These are phyloP conservation scores for Fomitopsis schrenkii DNA, from an alignment of 1,284 basidiomycete species.

Conservation along the genomic window DNA sequence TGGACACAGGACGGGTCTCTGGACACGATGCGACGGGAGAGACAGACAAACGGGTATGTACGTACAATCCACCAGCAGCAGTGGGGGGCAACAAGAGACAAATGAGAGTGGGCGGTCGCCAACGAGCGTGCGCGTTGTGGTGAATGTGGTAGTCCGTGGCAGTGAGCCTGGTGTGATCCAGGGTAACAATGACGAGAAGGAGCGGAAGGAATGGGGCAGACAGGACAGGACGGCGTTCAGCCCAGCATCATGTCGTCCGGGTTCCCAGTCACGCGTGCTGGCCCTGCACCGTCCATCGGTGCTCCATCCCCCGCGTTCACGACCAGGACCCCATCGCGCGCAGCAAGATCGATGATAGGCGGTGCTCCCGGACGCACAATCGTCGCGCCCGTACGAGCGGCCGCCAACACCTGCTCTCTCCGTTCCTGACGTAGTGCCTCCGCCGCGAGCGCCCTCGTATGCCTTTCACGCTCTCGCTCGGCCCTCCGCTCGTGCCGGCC, in stretches of 20 bases:
- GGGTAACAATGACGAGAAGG: not conserved
- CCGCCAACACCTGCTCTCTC: not conserved
- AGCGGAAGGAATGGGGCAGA: no score
- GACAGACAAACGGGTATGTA: not conserved
- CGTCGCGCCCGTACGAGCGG: not conserved
- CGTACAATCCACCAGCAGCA: slow-evolving; percentile 2
- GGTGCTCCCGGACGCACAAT: not conserved
- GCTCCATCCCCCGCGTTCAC: not conserved
- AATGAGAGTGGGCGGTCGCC: not conserved
- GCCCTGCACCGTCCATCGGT: not conserved
- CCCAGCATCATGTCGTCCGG: slow-evolving; percentile 1
- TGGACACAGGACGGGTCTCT: slow-evolving; percentile 4
- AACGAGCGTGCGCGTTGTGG: not conserved
- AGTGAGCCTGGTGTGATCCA: not conserved
- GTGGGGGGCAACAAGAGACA: not conserved
- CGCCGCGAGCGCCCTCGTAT: slow-evolving; percentile 14
- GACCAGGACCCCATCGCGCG: not conserved
- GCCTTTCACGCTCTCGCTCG: slow-evolving; percentile 22
- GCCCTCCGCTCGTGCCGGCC: slow-evolving; percentile 23
- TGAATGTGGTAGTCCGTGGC: not conserved
- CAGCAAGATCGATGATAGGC: not conserved
- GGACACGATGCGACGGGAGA: slow-evolving; percentile 3
- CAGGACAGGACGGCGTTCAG: not conserved
- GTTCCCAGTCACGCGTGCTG: not conserved
- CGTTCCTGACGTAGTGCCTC: slow-evolving; percentile 4